Percentiles rank a stretch among this genome's conserved stretches.
These are phyloP conservation scores for Cyclanthera cordifolia DNA, from an alignment of 306 rosid genomes.

Conservation along the genomic window DNA sequence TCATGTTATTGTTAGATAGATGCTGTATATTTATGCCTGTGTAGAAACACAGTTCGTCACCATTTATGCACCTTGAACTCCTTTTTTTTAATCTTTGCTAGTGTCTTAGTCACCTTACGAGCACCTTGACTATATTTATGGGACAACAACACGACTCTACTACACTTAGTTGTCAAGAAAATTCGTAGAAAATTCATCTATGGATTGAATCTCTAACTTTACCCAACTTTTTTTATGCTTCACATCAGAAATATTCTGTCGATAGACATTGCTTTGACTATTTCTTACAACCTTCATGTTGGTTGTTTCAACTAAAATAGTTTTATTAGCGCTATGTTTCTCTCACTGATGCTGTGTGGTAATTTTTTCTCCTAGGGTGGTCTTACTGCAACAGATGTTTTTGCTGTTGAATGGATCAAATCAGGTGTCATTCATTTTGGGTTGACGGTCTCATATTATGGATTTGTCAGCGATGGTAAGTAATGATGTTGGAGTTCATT, in stretches of 20 bases:
- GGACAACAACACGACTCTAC: no score
- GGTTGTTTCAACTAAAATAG: slow-evolving; percentile 3
- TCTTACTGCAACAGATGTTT: slow-evolving; percentile 94
- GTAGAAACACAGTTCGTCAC: not conserved
- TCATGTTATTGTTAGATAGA: not conserved
- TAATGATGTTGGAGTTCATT: slow-evolving; percentile 11
- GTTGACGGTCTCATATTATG: slow-evolving; percentile 89
- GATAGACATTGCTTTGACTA: not conserved
- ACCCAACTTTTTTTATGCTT: not conserved
- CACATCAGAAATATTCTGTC: not conserved
- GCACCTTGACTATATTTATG: no score
- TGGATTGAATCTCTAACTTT: no score
- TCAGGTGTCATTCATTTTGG: slow-evolving; percentile 79
- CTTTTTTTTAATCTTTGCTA: no score
- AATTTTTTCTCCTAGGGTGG: slow-evolving; percentile 75
- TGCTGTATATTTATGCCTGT: not conserved
- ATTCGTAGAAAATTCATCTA: no score
- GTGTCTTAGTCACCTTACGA: no score
- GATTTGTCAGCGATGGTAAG: slow-evolving; percentile 96
- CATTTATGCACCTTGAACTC: not conserved
- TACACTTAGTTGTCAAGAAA: no score
- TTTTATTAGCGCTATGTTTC: not conserved
- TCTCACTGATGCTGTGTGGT: not conserved
- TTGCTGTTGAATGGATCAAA: slow-evolving; percentile 91
- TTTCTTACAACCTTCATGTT: not conserved